Evolutionary conservation across 2,329 filamentous ascomycete genomes (phyloP).

Genomic region (Xylaria sp.): DNA sequence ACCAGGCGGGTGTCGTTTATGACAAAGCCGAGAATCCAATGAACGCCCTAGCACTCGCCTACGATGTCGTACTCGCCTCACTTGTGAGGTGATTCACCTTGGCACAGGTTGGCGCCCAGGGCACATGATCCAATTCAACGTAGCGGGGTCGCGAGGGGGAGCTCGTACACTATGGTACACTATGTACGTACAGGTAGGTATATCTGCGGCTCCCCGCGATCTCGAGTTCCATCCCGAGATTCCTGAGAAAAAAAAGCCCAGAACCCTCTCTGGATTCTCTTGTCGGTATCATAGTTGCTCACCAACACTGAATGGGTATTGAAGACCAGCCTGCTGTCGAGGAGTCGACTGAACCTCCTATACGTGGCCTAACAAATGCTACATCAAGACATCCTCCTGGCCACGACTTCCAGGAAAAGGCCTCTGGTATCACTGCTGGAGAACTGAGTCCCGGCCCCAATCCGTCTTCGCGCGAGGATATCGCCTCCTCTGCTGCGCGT

Average conservation of each 20-base stretch:
- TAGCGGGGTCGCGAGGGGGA: background rate
- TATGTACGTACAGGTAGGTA: background rate
- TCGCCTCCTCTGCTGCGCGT: slow-evolving; percentile 8
- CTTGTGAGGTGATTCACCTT: background rate
- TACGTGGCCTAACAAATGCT: slow-evolving; percentile 35
- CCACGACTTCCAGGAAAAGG: slow-evolving; percentile 16
- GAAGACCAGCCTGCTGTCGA: slow-evolving; percentile 37
- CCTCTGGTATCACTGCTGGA: background rate
- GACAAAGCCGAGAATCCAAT: slow-evolving; percentile 1
- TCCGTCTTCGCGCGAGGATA: slow-evolving; percentile 11
- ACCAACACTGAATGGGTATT: slow-evolving; percentile 39
- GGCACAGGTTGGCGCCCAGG: slow-evolving; percentile 3
- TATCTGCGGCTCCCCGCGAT: slow-evolving; percentile 3
- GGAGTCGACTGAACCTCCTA: slow-evolving; percentile 41
- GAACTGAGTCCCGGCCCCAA: slow-evolving; percentile 6
- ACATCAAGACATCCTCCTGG: slow-evolving; percentile 22
- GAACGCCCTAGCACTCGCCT: background rate
- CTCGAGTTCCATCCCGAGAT: background rate
- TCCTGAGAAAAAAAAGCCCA: slow-evolving; percentile 23
- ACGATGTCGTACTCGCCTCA: background rate
- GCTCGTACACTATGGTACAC: too few relatives aligned
- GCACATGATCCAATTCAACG: slow-evolving; percentile 4
- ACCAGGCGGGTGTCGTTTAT: background rate
- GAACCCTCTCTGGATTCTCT: slow-evolving; percentile 22
- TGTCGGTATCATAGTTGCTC: slow-evolving; percentile 12